These are phyloP conservation scores for Cucumis hystrix DNA, from an alignment of 306 rosid species.

Conservation along the genomic window DNA sequence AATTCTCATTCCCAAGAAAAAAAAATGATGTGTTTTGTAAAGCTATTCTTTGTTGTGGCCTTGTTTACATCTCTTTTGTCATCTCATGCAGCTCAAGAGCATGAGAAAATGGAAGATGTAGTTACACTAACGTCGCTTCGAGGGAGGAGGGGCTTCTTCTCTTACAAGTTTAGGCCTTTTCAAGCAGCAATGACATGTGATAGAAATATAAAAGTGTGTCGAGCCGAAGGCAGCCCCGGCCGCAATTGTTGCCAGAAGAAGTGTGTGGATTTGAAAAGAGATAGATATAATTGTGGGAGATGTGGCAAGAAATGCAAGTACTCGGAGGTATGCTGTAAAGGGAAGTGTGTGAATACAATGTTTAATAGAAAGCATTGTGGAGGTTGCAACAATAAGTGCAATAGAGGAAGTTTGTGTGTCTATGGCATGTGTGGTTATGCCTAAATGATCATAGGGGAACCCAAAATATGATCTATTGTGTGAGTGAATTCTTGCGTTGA, in stretches of 20 bases:
- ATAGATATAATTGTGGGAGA: constrained; percentile 40
- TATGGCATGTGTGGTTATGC: constrained; percentile 69
- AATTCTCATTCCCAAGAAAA: not conserved
- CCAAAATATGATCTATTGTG: not conserved
- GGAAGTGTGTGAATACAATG: constrained; percentile 49
- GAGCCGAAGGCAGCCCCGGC: constrained; percentile 23
- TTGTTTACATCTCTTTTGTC: not conserved
- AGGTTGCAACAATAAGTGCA: constrained; percentile 45
- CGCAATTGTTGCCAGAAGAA: not conserved
- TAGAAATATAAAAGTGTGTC: constrained; percentile 31
- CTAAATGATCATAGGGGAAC: not conserved
- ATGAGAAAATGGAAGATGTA: not conserved
- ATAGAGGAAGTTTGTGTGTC: constrained; percentile 20
- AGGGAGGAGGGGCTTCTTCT: constrained; percentile 24
- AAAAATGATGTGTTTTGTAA: not conserved
- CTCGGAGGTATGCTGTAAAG: constrained; percentile 40
- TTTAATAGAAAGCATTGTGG: constrained; percentile 43
- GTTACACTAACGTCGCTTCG: constrained; percentile 2
- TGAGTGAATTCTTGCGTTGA: not conserved
- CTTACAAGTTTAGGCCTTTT: not conserved
- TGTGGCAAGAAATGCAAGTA: constrained; percentile 55
- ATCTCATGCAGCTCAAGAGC: not conserved
- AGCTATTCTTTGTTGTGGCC: not conserved
- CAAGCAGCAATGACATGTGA: constrained; percentile 20
- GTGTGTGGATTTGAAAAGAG: constrained; percentile 1